Base-by-base conservation (phyloP, 208 protist species). In the Trypanosoma boissoni region DNA sequence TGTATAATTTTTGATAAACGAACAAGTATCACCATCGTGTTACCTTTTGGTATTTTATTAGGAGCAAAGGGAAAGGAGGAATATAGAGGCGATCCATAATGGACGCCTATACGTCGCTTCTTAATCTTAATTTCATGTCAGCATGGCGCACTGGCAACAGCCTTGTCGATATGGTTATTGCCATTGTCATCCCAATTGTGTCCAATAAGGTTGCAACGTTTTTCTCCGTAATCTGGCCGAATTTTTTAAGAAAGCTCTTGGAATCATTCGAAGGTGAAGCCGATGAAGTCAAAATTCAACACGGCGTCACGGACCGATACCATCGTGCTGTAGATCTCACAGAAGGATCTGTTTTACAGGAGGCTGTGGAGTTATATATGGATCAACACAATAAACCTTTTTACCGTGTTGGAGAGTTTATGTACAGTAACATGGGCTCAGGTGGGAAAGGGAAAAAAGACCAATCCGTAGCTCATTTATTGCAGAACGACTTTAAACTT, bases 51-150 rank as follows among this genome's bases (percentile, higher is more conserved):
- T n/a, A n/a, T n/a, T n/a, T n/a, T n/a, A n/a, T n/a, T n/a, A n/a
- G n/a, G n/a, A 31, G 28, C 7, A n/a, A 14, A 31, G 28, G 27
- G 16, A 18, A 31, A 31, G 43, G 43, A 20, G 43, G 7, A 18
- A 18, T 8, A 20, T 20, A 18, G 9, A 18, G 43, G 23, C 43
- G 10, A 48, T 8, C n/a, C 43, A 74, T 26, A 23, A 95, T 95
- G 88, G 84, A 95, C 69, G 71, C 76, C 36, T 91, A 90, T 41
- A 65, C 72, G 39, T 75, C 83, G 18, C 55, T 95, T 26, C 68
- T 95, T 65, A 95, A 91, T 46, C 75, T 92, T 27, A 92, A 92
- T 58, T 88, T 95, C 45, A 95, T 95, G 88, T 72, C 80, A 56
- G 80, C 84, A 43, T 74, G 91, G 64, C 64, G 85, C 41, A 95